Base-by-base conservation (phyloP, 2,329 filamentous ascomycete genomes). In the Sphaerostilbella broomeana region DNA sequence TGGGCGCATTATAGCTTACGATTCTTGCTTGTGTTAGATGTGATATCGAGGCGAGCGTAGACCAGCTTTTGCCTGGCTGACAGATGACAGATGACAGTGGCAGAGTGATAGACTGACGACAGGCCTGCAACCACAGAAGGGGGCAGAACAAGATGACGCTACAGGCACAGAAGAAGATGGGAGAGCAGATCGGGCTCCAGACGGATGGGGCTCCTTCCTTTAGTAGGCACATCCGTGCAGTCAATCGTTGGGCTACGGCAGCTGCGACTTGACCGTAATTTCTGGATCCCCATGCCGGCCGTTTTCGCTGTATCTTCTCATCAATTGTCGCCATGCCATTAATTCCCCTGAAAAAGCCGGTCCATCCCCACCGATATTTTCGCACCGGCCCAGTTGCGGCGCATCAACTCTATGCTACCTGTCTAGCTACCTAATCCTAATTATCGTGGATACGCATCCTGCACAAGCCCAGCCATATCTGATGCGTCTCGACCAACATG, bases 251-350 rank as follows among this genome's bases (percentile, higher is more conserved):
- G 30, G 30, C 35, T 28, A 19, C 39, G n/a, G 24, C 28, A 18
- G 39, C 27, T 16, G 39, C 28, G 19, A 37, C 40, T 38, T 38
- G 38, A 40, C 38, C 38, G 38, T 40, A 40, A 40, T 40, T 42
- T 42, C 40, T 42, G 40, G 40, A 42, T 42, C 27, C 40, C 34
- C 37, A 26, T 34, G 20, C 27, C 16, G 12, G 19, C n/a, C n/a
- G n/a, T n/a, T n/a, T n/a, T n/a, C n/a, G n/a, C n/a, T n/a, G n/a
- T n/a, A n/a, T n/a, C n/a, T n/a, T n/a, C n/a, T n/a, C n/a, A n/a
- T n/a, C n/a, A n/a, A n/a, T n/a, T n/a, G n/a, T n/a, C n/a, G n/a
- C n/a, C n/a, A n/a, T n/a, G n/a, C n/a, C n/a, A 15, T 35, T 28
- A 21, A 34, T 31, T 34, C 21, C 38, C 38, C 31, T 34, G 22